phyloP scores from a whole-genome alignment of 179 eudicot genomes.

The Vitellaria paradoxa region DNA sequence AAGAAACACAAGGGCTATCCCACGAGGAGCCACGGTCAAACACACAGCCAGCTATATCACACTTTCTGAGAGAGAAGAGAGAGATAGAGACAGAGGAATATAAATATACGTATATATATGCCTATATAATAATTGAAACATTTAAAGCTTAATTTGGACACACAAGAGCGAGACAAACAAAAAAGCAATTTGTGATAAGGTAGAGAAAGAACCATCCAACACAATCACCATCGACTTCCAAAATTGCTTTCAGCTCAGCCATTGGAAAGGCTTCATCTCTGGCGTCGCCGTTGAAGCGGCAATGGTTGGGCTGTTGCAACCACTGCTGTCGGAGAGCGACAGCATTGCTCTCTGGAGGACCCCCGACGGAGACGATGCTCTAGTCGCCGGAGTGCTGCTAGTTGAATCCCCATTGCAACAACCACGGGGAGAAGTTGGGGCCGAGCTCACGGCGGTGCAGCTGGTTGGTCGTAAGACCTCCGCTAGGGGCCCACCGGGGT shows the following conservation, averaged over 20 bases:
- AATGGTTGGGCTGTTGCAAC: slow-evolving; percentile 49
- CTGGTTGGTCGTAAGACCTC: slow-evolving; percentile 53
- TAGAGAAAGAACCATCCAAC: background rate
- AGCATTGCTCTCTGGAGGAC: slow-evolving; percentile 47
- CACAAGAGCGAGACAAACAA: background rate
- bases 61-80: background rate
- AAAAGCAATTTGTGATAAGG: background rate
- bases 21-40: too few relatives aligned
- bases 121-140: background rate
- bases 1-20: too few relatives aligned
- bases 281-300: slow-evolving; percentile 24
- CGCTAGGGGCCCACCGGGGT: slow-evolving; percentile 75
- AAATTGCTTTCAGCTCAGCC: slow-evolving; percentile 34
- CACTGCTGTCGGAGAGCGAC: slow-evolving; percentile 59
- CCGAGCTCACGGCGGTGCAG: background rate
- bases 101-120: background rate
- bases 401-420: slow-evolving; percentile 25
- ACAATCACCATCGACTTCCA: background rate
- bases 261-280: slow-evolving; percentile 37
- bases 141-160: background rate
- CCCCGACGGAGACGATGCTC: slow-evolving; percentile 55
- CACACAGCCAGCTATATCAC: background rate
- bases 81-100: background rate
- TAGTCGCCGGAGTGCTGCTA: slow-evolving; percentile 21
- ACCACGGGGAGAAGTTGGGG: slow-evolving; percentile 5